A percentile compares a stretch with the other conserved stretches of the same genome.
Conservation (phyloP, 352 stramenopile species). For the Halophytophthora polymorphica region DNA sequence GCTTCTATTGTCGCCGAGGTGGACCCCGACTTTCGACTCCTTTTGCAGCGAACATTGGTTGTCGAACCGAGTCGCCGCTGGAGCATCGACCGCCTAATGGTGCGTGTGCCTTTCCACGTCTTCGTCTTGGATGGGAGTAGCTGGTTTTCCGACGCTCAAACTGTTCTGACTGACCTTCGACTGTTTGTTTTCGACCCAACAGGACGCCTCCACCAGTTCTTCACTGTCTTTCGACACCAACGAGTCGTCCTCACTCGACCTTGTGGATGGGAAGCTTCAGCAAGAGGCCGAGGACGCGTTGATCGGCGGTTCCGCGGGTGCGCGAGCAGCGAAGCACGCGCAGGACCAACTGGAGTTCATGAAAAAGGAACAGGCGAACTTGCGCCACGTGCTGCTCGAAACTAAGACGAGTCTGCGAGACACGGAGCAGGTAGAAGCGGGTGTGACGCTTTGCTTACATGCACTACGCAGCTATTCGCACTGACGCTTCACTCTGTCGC, state of each 20-base stretch:
- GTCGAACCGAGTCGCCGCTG: constrained; percentile 48
- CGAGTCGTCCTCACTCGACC: constrained; percentile 11
- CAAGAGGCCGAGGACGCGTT: constrained; percentile 26
- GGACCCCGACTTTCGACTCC: constrained; percentile 24
- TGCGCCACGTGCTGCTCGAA: constrained; percentile 40
- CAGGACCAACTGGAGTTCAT: constrained; percentile 68
- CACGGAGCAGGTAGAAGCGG: constrained; percentile 33
- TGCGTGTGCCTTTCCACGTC: constrained; percentile 4
- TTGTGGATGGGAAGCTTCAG: constrained; percentile 23
- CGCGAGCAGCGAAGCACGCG: constrained; percentile 40
- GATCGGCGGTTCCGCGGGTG: constrained; percentile 23
- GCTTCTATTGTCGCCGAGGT: constrained; percentile 29
- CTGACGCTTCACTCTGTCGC: not conserved
- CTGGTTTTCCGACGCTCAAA: not conserved
- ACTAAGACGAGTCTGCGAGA: constrained; percentile 48
- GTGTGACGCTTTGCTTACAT: not conserved
- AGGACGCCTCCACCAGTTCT: constrained; percentile 1
- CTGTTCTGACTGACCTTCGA: not conserved
- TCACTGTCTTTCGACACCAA: constrained; percentile 5
- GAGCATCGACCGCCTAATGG: constrained; percentile 44
- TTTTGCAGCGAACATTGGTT: constrained; percentile 45
- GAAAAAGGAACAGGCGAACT: constrained; percentile 49
- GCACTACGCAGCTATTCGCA: not conserved
- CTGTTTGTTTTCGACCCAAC: not conserved
- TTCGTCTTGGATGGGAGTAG: too few species aligned